Base-by-base conservation (phyloP, 768 basidiomycete genomes). In the Clavulina sp. region DNA sequence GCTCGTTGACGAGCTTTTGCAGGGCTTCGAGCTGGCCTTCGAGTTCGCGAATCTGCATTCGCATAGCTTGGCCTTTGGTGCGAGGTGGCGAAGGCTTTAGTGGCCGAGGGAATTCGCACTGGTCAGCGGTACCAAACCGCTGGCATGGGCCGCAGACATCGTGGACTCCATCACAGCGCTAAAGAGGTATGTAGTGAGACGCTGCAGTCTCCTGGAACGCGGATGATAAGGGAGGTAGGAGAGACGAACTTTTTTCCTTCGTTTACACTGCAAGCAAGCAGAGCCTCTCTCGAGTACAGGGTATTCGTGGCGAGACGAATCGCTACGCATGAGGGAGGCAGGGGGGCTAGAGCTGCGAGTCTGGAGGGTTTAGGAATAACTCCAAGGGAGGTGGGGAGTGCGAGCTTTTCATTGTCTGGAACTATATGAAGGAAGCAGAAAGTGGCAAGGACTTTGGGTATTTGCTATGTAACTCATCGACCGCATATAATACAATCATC, bases 111-210 rank as follows among this genome's bases (percentile, higher is more conserved):
- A 46, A 46, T 26, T 46, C 43, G 43, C 43, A 46, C 26, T 46
- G 43, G 9, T 46, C 43, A 13, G 43, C 43, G 24, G 43, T 46
- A 28, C 43, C 43, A 26, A 46, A 9, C 9, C 43, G 43, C 26
- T 13, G 13, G 43, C 43, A 46, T 9, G 43, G 43, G 43, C 43
- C 43, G 26, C 43, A 46, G 13, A 46, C 43, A 13, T 9, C 13
- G 13, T 46, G 13, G 43, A 46, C 43, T 9, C 43, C 43, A 46
- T 46, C 43, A 26, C 43, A 46, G 16, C 43, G 43, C 43, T 46
- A 46, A 46, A 28, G 24, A 46, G 26, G 26, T 13, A 9, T 13
- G 9, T 9, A 9, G 43, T 46, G 9, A 13, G 13, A 9, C 13
- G 9, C 13, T 46, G 13, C 13, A 24, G 43, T 9, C 13, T 46